Base-by-base conservation (phyloP, 139 green algal genomes). In the Chlamydomonas incerta region DNA sequence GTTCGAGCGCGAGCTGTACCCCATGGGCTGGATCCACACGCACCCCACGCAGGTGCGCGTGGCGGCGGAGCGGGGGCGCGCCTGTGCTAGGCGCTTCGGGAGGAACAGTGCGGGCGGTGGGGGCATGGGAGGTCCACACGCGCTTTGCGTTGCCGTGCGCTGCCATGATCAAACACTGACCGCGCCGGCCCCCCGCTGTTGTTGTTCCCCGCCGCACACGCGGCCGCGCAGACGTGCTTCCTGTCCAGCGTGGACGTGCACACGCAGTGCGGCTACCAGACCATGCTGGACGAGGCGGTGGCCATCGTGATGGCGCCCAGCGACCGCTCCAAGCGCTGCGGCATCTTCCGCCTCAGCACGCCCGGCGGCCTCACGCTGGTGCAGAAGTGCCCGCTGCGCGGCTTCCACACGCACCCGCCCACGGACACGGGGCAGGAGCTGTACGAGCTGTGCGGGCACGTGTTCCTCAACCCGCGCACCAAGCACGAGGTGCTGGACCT, bases 1-100 rank as follows among this genome's bases (percentile, higher is more conserved):
- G 82, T 89, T 90, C 0, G 68, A 86, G 1, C 50, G 89, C 50
- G 90, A 91, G 65, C 87, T 98, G 52, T 98, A 97, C 90, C 93
- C 97, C 11, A 74, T 99, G 47, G 97, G 97, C 62, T 99, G 97
- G 97, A 98, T 99, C 80, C 97, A 99, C 92, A 99, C 97, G 5
- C 97, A 99, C 91, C 97, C 97, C 37, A 96, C 96, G 31, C 96
- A 98, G 60, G 60, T 66, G 60, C 23, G 60, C 23, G 21, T n/a
- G n/a, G n/a, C n/a, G n/a, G n/a, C n/a, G n/a, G n/a, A n/a, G n/a
- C n/a, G n/a, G n/a, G n/a, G n/a, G n/a, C n/a, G n/a, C n/a, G n/a
- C n/a, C n/a, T n/a, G n/a, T n/a, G n/a, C n/a, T n/a, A n/a, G n/a
- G n/a, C n/a, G n/a, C n/a, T n/a, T n/a, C n/a, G n/a, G n/a, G n/a